Evolutionary conservation across 805 yeast species (phyloP).

Genomic region (Lipomyces yamadae): DNA sequence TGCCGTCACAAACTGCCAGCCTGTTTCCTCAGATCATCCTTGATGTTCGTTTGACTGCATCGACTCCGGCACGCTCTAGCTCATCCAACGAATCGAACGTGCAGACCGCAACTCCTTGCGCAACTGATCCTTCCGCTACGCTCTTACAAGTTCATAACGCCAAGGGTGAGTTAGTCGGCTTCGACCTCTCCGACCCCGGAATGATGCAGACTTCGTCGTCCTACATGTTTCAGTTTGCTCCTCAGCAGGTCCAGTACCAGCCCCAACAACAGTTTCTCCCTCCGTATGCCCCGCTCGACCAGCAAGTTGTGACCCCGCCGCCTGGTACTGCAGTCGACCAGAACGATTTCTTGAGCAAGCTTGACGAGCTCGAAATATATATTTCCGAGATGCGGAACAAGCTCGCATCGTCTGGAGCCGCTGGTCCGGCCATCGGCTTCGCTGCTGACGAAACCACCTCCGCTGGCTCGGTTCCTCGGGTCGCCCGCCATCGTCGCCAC

Average conservation of each 20-base stretch:
- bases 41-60: slow-evolving; percentile 30
- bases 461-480: slow-evolving; percentile 14
- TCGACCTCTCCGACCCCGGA: slow-evolving; percentile 28
- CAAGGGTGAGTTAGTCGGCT: slow-evolving; percentile 36
- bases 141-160: slow-evolving; percentile 33
- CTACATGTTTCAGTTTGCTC: slow-evolving; percentile 31
- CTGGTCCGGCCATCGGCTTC: not conserved
- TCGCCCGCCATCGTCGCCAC: slow-evolving; percentile 35
- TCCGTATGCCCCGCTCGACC: not conserved
- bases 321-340: slow-evolving; percentile 17
- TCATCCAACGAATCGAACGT: slow-evolving; percentile 1
- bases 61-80: slow-evolving; percentile 11
- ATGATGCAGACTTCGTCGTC: slow-evolving; percentile 24
- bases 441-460: not conserved
- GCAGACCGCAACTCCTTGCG: slow-evolving; percentile 33
- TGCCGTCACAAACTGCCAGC: slow-evolving; percentile 10
- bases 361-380: slow-evolving; percentile 35
- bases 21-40: slow-evolving; percentile 34
- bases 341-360: slow-evolving; percentile 30
- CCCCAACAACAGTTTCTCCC: slow-evolving; percentile 13
- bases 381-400: slow-evolving; percentile 35
- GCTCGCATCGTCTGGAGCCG: slow-evolving; percentile 14
- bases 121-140: slow-evolving; percentile 31
- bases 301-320: slow-evolving; percentile 7
- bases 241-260: slow-evolving; percentile 18